phyloP scores from a whole-genome alignment of 129 eudicot genomes.

The Oenanthe sinensis region DNA sequence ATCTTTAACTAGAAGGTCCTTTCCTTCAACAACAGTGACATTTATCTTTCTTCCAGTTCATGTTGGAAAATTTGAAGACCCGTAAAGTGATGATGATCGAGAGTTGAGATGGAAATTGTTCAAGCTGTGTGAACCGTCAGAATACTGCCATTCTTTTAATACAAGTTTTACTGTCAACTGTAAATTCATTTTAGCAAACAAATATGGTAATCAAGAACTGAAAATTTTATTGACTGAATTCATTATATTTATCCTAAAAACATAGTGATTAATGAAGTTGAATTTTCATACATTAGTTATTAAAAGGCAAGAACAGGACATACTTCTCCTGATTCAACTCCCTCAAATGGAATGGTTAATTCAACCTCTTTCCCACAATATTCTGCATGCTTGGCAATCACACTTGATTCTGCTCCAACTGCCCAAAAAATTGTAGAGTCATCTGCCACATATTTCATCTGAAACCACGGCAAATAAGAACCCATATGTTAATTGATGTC shows the following conservation, averaged over 20 bases:
- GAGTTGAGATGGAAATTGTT: constrained; percentile 38
- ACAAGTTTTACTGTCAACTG: constrained; percentile 81
- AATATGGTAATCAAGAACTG: neutral
- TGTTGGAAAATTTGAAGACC: constrained; percentile 44
- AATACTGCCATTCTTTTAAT: constrained; percentile 89
- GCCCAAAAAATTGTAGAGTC: constrained; percentile 99
- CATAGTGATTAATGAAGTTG: neutral
- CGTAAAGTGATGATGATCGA: constrained; percentile 35
- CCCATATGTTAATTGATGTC: neutral
- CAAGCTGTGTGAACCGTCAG: constrained; percentile 78
- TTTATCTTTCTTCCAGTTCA: constrained; percentile 82
- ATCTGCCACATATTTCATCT: constrained; percentile 75
- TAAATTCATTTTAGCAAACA: constrained; percentile 12
- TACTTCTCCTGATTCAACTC: constrained; percentile 71
- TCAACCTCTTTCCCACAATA: constrained; percentile 79
- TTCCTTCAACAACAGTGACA: constrained; percentile 72
- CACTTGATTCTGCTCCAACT: constrained; percentile 59
- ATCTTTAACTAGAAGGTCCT: constrained; percentile 68
- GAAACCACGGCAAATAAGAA: constrained; percentile 13
- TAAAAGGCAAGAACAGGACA: constrained; percentile 3
- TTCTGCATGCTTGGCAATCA: constrained; percentile 75
- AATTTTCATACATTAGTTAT: neutral
- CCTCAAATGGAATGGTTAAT: constrained; percentile 89
- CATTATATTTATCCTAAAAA: neutral
- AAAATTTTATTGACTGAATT: neutral